Evolutionary conservation across 139 green algal species (phyloP), one percentile per base, ranked within the genome.

Genomic region (Pleodorina starrii): DNA sequence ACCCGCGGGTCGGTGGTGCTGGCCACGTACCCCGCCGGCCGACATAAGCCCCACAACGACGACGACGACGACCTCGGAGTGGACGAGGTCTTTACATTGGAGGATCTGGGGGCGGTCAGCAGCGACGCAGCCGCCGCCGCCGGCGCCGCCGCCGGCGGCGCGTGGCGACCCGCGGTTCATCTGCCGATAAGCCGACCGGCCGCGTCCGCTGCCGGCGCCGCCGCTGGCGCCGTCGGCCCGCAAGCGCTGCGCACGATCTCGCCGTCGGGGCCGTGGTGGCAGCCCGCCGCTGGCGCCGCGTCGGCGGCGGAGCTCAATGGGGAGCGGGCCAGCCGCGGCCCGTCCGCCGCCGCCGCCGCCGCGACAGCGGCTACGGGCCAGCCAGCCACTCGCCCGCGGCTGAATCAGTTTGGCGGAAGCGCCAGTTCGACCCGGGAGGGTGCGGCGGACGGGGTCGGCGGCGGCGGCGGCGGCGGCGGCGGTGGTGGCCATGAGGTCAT

Each of bases 21-120:
- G 16, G 21, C 35, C n/a, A 25, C 38, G 21, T 46, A 40, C 29
- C 68, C 68, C 4, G 19, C 68, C 68, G 2, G 38, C 68, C 68
- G 68, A 10, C 10, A 7, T 17, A 76, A 46, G 54, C 21, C 29
- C 54, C 54, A 32, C 7, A 66, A 66, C 9, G 54, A 66, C 54
- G n/a, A 32, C 57, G 57, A 68, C 57, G 68, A 76, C 14, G 72
- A 80, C 1, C 10, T 54, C 1, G 74, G 46, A 25, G 42, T 80
- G 38, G 74, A 63, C 32, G 50, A 86, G 42, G 79, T 86, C 0
- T 86, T 86, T 57, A 86, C 79, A 14, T 10, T 86, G 21, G 79
- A 86, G 14, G 79, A 86, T 38, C 79, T 75, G 27, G 57, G 57
- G 9, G 36, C 36, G 16, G 9, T 1, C 0, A 42, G 54, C 25